These are phyloP conservation scores for Flaveria floridana DNA, from an alignment of 140 eudicot genomes.

Conservation along the genomic window DNA sequence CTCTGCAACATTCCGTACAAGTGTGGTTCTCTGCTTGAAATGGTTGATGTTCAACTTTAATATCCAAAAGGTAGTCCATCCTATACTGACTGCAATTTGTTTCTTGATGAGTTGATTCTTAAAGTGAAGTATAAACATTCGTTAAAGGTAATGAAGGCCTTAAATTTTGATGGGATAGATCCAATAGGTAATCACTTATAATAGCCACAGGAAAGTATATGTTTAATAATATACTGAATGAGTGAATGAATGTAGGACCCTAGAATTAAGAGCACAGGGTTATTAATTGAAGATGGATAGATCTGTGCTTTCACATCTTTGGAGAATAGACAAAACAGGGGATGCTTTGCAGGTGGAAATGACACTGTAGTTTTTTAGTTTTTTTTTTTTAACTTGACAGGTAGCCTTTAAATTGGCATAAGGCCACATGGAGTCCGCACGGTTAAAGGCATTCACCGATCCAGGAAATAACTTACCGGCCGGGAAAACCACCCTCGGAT, in stretches of 20 bases:
- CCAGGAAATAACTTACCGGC: too few relatives aligned
- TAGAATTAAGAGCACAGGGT: constrained; percentile 2
- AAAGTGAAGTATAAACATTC: not conserved
- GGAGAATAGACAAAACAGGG: constrained; percentile 1
- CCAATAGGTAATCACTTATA: not conserved
- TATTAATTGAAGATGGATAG: constrained; percentile 25
- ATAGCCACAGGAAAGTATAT: constrained; percentile 4
- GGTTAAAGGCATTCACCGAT: too few relatives aligned
- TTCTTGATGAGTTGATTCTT: not conserved
- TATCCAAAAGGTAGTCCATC: not conserved
- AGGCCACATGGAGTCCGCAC: too few relatives aligned
- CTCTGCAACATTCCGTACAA: not conserved
- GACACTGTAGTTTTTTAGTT: not conserved
- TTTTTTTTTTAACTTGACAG: not conserved
- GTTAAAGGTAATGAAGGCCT: not conserved
- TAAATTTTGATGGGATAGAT: not conserved
- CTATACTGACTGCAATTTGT: not conserved
- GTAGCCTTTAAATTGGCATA: not conserved
- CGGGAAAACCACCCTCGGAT: too few relatives aligned
- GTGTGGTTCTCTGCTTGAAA: not conserved
- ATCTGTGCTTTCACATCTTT: constrained; percentile 23
- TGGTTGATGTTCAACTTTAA: not conserved
- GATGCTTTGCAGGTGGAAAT: constrained; percentile 1
- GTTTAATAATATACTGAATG: not conserved
- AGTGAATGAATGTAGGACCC: constrained; percentile 34